A percentile compares a stretch with the other conserved stretches of the same genome.
Evolutionary conservation across 169 alveolate species (phyloP).

Genomic region (Eimeria tenella): DNA sequence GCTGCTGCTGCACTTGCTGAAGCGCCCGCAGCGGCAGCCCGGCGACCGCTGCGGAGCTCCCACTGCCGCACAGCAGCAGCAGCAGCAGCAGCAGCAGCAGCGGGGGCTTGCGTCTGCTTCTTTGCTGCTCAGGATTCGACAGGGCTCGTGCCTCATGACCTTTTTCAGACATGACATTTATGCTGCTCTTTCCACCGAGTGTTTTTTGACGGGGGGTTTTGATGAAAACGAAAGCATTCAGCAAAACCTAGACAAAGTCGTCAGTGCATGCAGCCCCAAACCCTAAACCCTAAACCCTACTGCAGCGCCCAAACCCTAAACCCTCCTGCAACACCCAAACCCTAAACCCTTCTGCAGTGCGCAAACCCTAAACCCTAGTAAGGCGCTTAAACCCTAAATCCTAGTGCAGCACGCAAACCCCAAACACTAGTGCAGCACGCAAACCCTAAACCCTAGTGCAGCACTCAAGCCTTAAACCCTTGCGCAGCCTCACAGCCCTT

Average conservation of each 20-base stretch:
- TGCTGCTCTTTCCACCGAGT: conserved; percentile 41
- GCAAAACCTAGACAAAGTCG: conserved; percentile 14
- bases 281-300: conserved; percentile 12
- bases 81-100: conserved; percentile 42
- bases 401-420: too few relatives aligned
- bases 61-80: background rate
- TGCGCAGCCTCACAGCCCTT: too few relatives aligned
- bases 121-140: conserved; percentile 8
- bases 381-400: too few relatives aligned
- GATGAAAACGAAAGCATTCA: background rate
- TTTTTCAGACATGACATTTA: conserved; percentile 66
- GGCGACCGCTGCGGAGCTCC: background rate
- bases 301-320: background rate
- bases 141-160: conserved; percentile 15
- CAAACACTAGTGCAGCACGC: background rate
- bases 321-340: background rate
- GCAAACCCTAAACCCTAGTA: too few relatives aligned
- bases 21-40: background rate
- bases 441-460: too few relatives aligned
- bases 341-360: too few relatives aligned
- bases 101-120: background rate
- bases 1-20: conserved; percentile 5
- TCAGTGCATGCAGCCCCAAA: background rate
- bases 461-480: too few relatives aligned
- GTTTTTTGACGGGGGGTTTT: conserved; percentile 18